phyloP scores from a whole-genome alignment of 1,139 yeast species.

The Taphrina communis region DNA sequence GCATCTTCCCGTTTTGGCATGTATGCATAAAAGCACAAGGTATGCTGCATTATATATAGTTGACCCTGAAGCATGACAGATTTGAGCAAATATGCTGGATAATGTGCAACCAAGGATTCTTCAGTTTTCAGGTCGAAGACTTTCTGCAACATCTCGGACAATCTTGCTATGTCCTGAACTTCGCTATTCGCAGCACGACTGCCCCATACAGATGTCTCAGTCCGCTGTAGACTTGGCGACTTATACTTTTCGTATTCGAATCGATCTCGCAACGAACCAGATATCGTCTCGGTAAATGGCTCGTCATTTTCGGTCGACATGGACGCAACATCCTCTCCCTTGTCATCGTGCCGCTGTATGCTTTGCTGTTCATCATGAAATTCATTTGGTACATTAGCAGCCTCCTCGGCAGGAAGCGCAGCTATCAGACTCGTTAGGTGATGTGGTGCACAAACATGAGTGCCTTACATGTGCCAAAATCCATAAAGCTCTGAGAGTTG shows the following conservation, averaged over 20 bases:
- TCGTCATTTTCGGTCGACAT: not conserved
- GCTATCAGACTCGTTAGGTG: not conserved
- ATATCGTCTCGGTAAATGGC: not conserved
- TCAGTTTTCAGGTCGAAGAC: conserved; percentile 5
- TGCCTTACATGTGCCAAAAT: conserved; percentile 8
- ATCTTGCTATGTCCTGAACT: not conserved
- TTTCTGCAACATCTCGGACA: not conserved
- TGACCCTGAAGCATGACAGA: conserved; percentile 89
- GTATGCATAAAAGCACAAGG: conserved; percentile 77
- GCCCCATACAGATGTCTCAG: not conserved
- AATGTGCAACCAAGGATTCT: conserved; percentile 47
- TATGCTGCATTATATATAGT: conserved; percentile 68
- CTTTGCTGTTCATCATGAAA: not conserved
- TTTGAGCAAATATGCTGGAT: conserved; percentile 77
- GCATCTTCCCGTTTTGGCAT: conserved; percentile 64
- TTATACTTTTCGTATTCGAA: not conserved
- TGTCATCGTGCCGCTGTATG: not conserved
- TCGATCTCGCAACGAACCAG: conserved; percentile 6
- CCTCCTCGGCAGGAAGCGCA: not conserved
- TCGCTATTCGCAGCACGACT: not conserved
- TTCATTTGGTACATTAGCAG: not conserved
- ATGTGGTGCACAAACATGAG: not conserved
- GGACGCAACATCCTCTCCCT: not conserved
- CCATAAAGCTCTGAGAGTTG: conserved; percentile 14
- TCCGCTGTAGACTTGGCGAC: not conserved